Base-by-base conservation (phyloP, 345 rosid genomes). In the Boechera stricta region DNA sequence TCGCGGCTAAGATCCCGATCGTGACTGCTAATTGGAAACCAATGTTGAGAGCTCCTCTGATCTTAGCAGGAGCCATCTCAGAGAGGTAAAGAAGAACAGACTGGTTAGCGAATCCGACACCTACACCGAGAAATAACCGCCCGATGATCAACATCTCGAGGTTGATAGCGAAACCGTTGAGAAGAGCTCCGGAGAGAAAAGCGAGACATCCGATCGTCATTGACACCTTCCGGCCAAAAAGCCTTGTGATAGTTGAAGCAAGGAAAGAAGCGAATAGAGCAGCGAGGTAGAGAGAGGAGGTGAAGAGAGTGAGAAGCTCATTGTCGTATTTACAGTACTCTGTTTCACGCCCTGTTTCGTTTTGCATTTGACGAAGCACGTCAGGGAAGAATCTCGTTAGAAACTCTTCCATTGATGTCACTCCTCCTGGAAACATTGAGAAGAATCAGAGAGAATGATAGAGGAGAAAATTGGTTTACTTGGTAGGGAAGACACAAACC, bases 321-420 rank as follows among this genome's bases (percentile, higher is more conserved):
- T 76, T 84, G 65, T 83, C 85, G 57, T 77, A 82, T 70, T 73
- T 77, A 67, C 89, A 86, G 24, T 79, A 86, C 39, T 71, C 78
- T 10, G 77, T 81, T 39, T 83, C 81, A 5, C 31, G 60, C 15
- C 54, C 64, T 32, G 6, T 51, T 29, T 54, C 6, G 10, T 42
- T 7, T 10, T 61, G 49, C 64, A 11, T 31, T 57, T 56, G 21
- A 12, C 78, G 76, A 31, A 77, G 68, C 38, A 83, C 79, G 16
- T 70, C 56, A 0, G 86, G 89, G 80, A 82, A 86, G 74, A 86
- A 83, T 61, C 5, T 71, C 15, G 6, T 80, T 52, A 82, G 60
- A 64, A 86, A 86, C 29, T 75, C 73, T 0, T 83, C 84, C 89
- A 83, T 86, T 12, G 88, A 85, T 53, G 85, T 85, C 28, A 83